A percentile compares a stretch with the other conserved stretches of the same genome.
Evolutionary conservation across 2,329 filamentous ascomycete species (phyloP).

Genomic region (Byssoonygena ceratinophila): DNA sequence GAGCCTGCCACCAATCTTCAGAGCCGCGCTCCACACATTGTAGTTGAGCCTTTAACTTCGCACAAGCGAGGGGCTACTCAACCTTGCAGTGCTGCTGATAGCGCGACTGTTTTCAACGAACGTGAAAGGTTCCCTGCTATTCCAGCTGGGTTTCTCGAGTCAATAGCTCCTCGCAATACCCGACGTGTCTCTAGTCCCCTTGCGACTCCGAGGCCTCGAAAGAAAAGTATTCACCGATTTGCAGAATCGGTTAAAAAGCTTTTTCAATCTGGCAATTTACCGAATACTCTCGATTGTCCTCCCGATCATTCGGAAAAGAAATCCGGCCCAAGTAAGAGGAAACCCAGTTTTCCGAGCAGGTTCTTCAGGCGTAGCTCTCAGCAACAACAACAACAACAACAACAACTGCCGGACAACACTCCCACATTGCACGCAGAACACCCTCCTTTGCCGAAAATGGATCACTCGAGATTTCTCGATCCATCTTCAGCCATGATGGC

Average conservation of each 20-base stretch:
- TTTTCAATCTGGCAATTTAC: constrained; percentile 15
- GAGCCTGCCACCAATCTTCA: background rate
- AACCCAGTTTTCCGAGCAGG: background rate
- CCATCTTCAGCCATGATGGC: constrained; percentile 36
- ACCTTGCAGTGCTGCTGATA: background rate
- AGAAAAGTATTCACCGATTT: constrained; percentile 12
- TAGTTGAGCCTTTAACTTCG: constrained; percentile 1
- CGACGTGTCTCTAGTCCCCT: background rate
- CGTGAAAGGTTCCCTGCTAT: constrained; percentile 1
- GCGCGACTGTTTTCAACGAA: background rate
- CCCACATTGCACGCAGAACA: background rate
- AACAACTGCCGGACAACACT: background rate
- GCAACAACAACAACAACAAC: background rate
- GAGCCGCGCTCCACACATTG: background rate
- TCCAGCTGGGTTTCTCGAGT: background rate
- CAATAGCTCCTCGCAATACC: background rate
- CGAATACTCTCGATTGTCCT: background rate
- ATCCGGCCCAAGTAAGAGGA: background rate
- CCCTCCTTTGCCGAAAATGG: constrained; percentile 20
- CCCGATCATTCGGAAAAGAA: background rate
- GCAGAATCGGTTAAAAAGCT: constrained; percentile 7
- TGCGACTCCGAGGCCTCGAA: background rate
- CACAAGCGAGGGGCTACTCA: background rate
- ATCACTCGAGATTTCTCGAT: constrained; percentile 27
- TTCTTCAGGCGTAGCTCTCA: background rate